phyloP scores from a whole-genome alignment of 2,329 filamentous ascomycete genomes.

The Botrytis galanthina region DNA sequence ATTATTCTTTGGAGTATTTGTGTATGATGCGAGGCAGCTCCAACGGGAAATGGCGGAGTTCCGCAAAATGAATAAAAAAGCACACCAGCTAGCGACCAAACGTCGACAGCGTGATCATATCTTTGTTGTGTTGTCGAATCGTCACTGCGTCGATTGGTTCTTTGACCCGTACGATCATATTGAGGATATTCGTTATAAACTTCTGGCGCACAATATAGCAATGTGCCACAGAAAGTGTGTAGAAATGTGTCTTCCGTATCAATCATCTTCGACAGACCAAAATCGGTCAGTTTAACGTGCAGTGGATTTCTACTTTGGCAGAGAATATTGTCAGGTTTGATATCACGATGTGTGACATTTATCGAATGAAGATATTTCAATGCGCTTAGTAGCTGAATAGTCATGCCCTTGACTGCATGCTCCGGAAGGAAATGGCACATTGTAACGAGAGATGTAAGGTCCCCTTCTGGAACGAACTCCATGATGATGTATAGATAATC shows the following conservation, averaged over 20 bases:
- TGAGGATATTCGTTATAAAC: conserved; percentile 76
- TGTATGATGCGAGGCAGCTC: conserved; percentile 72
- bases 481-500: conserved; percentile 91
- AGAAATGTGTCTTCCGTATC: conserved; percentile 82
- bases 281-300: conserved; percentile 88
- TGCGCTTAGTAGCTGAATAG: conserved; percentile 74
- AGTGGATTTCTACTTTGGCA: conserved; percentile 72
- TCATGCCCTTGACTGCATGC: conserved; percentile 65
- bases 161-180: conserved; percentile 64
- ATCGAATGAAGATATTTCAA: conserved; percentile 81
- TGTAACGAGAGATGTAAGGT: conserved; percentile 72
- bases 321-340: conserved; percentile 97
- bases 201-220: conserved; percentile 94
- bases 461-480: conserved; percentile 83
- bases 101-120: conserved; percentile 89
- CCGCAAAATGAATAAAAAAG: conserved; percentile 82
- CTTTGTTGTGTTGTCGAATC: conserved; percentile 48
- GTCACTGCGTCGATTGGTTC: conserved; percentile 44
- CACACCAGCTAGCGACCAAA: conserved; percentile 94
- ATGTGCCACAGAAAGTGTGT: conserved; percentile 92
- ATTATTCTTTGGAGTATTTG: conserved; percentile 80
- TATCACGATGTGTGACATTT: conserved; percentile 95
- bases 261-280: conserved; percentile 92
- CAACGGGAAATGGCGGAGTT: conserved; percentile 76
- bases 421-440: conserved; percentile 65